Evolutionary conservation across 306 rosid genomes (phyloP), one percentile per base, ranked within the genome.

Genomic region (Castanea mollissima): DNA sequence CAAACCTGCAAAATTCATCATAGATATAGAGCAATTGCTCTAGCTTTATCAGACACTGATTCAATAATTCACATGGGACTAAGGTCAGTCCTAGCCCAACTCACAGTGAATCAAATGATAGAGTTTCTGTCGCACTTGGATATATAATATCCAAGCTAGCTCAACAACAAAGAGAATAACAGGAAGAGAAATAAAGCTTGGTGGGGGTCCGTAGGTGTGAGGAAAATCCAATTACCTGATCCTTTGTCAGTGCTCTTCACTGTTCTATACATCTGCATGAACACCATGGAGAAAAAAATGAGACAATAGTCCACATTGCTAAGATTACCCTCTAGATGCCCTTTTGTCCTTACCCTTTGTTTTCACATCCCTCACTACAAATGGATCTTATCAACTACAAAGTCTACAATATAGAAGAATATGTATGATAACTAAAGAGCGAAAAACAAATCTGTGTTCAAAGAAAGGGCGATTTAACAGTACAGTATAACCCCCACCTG

Each of bases 191-290:
- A 87, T 11, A 73, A 74, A 75, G 59, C 64, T 74, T 77, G 84
- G 84, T 41, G 46, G 85, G 86, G 83, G 79, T 54, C 80, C 49
- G 76, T 77, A 21, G 78, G 9, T 82, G 80, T 6, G 16, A 65
- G 80, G 77, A 84, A 78, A 78, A 71, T 73, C 78, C 75, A 81
- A 76, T 87, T 94, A 92, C 97, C 98, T 84, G 91, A 67, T 60
- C 85, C 85, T 81, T 87, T 94, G 83, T 83, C 97, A 78, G 97
- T 90, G 89, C 92, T 86, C 93, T 90, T 94, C 94, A 94, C 98
- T 80, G 98, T 94, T 92, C 98, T 94, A 87, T 94, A 94, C 98
- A 94, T 94, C 98, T 94, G 98, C 96, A 94, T 82, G 86, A 88
- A 76, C 74, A 76, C 59, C 79, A 77, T 21, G 74, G 78, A 54